Percentiles rank a stretch among this genome's conserved stretches.
Evolutionary conservation across 805 yeast genomes (phyloP).

Genomic region (Barnettozyma californica): DNA sequence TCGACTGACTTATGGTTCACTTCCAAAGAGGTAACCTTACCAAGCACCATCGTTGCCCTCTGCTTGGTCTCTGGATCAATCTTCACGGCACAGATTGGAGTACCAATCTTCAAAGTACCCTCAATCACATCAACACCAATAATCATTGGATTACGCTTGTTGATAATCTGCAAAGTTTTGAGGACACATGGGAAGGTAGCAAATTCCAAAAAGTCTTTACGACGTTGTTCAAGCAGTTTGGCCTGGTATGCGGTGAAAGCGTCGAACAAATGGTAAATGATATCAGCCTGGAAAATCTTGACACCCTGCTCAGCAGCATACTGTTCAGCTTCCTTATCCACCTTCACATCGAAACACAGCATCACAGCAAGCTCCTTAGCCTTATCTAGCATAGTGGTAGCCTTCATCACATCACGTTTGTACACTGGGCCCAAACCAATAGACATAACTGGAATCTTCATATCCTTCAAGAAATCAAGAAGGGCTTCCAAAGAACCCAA

Average conservation of each 20-base stretch:
- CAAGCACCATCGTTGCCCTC: constrained; percentile 62
- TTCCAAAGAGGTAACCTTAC: constrained; percentile 89
- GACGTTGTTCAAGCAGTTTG: constrained; percentile 81
- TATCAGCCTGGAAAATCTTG: constrained; percentile 90
- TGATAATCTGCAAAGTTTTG: constrained; percentile 91
- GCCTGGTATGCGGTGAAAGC: constrained; percentile 89
- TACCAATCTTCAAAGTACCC: constrained; percentile 84
- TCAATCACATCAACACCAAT: constrained; percentile 97
- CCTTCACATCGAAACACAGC: constrained; percentile 96
- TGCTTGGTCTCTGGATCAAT: constrained; percentile 80
- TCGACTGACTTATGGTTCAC: constrained; percentile 86
- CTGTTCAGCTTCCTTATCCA: constrained; percentile 97
- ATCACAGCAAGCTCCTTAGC: constrained; percentile 95
- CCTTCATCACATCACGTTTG: constrained; percentile 98
- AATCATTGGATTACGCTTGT: constrained; percentile 98
- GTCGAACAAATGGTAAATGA: constrained; percentile 95
- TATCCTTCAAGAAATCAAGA: constrained; percentile 91
- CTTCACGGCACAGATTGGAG: constrained; percentile 94
- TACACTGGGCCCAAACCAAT: constrained; percentile 97
- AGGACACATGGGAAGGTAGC: constrained; percentile 95
- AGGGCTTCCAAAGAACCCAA: constrained; percentile 97
- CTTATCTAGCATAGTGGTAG: constrained; percentile 92
- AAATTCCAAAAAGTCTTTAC: constrained; percentile 79
- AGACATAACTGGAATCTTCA: constrained; percentile 99
- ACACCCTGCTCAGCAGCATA: constrained; percentile 92